Evolutionary conservation across 495 filamentous ascomycete genomes (phyloP).

Genomic region (Cercophora sp.): DNA sequence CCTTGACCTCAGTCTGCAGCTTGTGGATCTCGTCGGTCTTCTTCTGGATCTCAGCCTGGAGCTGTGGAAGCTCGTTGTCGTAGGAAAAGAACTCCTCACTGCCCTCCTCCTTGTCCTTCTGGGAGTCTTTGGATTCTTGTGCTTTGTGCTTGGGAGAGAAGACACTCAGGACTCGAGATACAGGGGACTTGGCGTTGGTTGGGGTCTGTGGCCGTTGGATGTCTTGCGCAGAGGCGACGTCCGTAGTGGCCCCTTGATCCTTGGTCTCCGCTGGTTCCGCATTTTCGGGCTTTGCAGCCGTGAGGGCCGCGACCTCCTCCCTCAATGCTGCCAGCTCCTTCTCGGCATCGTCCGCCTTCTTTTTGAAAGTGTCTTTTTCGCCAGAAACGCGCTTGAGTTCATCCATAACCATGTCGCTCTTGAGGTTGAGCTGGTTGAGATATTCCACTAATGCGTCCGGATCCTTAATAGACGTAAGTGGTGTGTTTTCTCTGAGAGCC

Average conservation of each 20-base stretch:
- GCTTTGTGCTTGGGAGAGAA: conserved; percentile 48
- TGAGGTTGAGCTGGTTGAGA: conserved; percentile 80
- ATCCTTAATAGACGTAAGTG: conserved; percentile 80
- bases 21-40: conserved; percentile 39
- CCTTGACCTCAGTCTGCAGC: conserved; percentile 32
- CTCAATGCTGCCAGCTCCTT: conserved; percentile 55
- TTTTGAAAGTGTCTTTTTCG: conserved; percentile 77
- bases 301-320: conserved; percentile 34
- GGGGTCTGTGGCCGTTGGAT: conserved; percentile 16
- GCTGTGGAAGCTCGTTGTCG: conserved; percentile 60
- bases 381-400: conserved; percentile 83
- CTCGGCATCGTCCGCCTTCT: conserved; percentile 66
- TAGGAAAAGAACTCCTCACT: conserved; percentile 87
- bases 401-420: conserved; percentile 84
- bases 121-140: conserved; percentile 35
- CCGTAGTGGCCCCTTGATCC: neutral
- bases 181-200: conserved; percentile 35
- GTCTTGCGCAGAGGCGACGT: conserved; percentile 4
- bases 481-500: conserved; percentile 83
- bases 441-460: conserved; percentile 86
- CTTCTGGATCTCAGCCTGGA: conserved; percentile 59
- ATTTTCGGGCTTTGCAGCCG: conserved; percentile 26
- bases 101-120: conserved; percentile 49
- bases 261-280: conserved; percentile 18
- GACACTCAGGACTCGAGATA: conserved; percentile 34